Conservation (phyloP, 768 basidiomycete species). For the Solioccasus polychromus region DNA sequence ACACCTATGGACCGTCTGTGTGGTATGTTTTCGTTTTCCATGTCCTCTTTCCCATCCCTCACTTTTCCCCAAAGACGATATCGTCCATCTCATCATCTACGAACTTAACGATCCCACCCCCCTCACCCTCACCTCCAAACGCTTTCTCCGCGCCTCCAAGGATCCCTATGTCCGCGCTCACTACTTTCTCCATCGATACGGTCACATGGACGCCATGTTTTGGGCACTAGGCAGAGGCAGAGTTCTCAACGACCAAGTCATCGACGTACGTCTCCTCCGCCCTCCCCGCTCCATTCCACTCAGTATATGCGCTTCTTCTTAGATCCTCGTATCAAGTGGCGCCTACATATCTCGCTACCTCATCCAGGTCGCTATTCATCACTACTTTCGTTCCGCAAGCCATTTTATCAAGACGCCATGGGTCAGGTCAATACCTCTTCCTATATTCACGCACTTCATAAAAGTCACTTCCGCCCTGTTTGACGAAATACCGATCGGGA, state of each 20-base stretch:
- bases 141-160: slow-evolving; percentile 59
- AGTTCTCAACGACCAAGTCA: slow-evolving; percentile 59
- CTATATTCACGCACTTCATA: slow-evolving; percentile 64
- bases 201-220: slow-evolving; percentile 66
- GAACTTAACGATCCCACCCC: slow-evolving; percentile 64
- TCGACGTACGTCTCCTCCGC: slow-evolving; percentile 52
- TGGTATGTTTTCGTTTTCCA: slow-evolving; percentile 41
- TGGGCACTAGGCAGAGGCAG: slow-evolving; percentile 73
- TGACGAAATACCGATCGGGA: slow-evolving; percentile 64
- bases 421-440: slow-evolving; percentile 62
- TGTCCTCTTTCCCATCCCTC: slow-evolving; percentile 5
- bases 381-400: slow-evolving; percentile 68
- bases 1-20: slow-evolving; percentile 61
- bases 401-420: slow-evolving; percentile 76
- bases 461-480: slow-evolving; percentile 54
- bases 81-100: slow-evolving; percentile 71
- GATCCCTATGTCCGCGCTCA: slow-evolving; percentile 75
- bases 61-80: slow-evolving; percentile 45
- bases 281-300: slow-evolving; percentile 21
- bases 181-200: slow-evolving; percentile 76
- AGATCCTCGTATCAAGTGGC: slow-evolving; percentile 75
- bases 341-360: slow-evolving; percentile 79
- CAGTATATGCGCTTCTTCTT: slow-evolving; percentile 24
- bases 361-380: slow-evolving; percentile 73
- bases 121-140: slow-evolving; percentile 55